A percentile compares a stretch with the other conserved stretches of the same genome.
Conservation (phyloP, 257 asterid genomes). For the Nyctanthes arbortristis region DNA sequence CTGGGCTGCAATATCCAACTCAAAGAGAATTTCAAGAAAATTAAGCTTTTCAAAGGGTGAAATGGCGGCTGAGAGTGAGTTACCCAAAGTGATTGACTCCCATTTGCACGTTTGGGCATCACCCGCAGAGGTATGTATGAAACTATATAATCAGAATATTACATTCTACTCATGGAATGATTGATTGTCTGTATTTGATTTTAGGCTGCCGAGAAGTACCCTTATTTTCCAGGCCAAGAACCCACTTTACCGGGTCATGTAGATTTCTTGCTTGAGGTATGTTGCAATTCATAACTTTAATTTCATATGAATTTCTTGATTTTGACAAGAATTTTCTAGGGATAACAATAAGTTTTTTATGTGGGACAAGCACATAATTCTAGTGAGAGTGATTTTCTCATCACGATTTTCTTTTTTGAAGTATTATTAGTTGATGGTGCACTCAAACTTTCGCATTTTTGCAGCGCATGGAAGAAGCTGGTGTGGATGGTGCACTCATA, state of each 20-base stretch:
- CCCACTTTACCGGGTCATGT: constrained; percentile 74
- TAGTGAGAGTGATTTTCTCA: not conserved
- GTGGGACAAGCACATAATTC: not conserved
- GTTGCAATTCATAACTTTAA: not conserved
- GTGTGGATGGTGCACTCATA: constrained; percentile 84
- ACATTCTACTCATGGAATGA: not conserved
- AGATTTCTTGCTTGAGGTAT: constrained; percentile 73
- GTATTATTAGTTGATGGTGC: not conserved
- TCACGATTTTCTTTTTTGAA: not conserved
- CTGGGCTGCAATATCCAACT: constrained; percentile 10
- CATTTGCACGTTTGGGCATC: constrained; percentile 97
- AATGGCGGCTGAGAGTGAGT: constrained; percentile 37
- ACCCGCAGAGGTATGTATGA: constrained; percentile 48
- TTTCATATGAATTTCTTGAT: not conserved
- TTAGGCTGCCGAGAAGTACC: constrained; percentile 74
- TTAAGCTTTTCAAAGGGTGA: not conserved
- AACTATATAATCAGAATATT: not conserved
- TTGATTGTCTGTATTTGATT: not conserved
- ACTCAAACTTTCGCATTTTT: constrained; percentile 7
- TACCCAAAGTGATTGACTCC: constrained; percentile 62
- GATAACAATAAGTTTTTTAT: not conserved
- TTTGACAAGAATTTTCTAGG: not conserved
- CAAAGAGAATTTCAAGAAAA: constrained; percentile 10
- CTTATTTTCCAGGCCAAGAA: constrained; percentile 86
- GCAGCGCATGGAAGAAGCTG: constrained; percentile 79